A percentile compares a stretch with the other conserved stretches of the same genome.
These are phyloP conservation scores for Candida easanensis DNA, from an alignment of 805 yeast genomes.

Conservation along the genomic window DNA sequence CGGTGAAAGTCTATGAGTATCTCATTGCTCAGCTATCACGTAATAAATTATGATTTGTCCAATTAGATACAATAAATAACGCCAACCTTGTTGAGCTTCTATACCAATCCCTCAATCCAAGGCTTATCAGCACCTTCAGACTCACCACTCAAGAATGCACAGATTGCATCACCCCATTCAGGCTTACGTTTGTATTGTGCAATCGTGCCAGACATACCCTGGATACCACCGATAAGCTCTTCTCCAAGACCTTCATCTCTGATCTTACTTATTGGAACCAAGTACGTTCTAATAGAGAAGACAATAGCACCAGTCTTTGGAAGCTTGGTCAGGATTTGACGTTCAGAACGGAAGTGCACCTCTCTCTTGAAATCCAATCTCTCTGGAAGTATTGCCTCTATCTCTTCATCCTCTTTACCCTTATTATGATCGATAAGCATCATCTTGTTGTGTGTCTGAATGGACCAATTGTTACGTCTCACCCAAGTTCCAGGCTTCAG, in stretches of 20 bases:
- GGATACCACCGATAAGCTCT: conserved; percentile 59
- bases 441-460: conserved; percentile 56
- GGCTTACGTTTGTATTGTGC: conserved; percentile 60
- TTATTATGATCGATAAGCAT: conserved; percentile 45
- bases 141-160: conserved; percentile 37
- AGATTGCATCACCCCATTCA: conserved; percentile 70
- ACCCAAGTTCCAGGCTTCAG: conserved; percentile 53
- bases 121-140: conserved; percentile 32
- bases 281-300: conserved; percentile 56
- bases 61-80: too few species aligned
- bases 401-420: conserved; percentile 30
- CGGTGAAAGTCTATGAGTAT: too few species aligned
- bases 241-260: conserved; percentile 45
- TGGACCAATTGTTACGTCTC: conserved; percentile 66
- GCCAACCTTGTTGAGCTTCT: too few species aligned
- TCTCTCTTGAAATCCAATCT: conserved; percentile 36
- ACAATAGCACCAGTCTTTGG: conserved; percentile 45
- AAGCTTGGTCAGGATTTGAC: conserved; percentile 53
- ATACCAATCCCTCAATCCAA: conserved; percentile 15
- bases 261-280: conserved; percentile 48
- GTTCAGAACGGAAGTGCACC: conserved; percentile 55
- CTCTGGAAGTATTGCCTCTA: conserved; percentile 32
- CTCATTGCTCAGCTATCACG: too few species aligned
- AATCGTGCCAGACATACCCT: conserved; percentile 56
- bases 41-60: too few species aligned